Conservation (phyloP, 441 rosid genomes). For the Arabidopsis lyrata region DNA sequence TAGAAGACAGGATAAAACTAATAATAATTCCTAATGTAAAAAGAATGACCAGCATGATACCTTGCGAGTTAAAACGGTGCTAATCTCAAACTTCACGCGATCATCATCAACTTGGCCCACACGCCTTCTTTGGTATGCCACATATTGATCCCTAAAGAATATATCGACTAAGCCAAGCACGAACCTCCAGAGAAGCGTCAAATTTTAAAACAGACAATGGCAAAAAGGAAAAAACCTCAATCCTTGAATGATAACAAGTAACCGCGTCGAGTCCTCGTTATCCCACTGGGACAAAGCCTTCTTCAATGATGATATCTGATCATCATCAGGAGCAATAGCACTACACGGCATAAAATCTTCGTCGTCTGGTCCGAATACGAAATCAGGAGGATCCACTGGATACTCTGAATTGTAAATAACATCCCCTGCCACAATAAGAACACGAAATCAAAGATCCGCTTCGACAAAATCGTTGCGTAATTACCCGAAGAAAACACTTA, state of each 20-base stretch:
- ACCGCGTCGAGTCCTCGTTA: conserved; percentile 66
- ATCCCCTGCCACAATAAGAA: conserved; percentile 68
- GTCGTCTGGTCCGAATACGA: conserved; percentile 84
- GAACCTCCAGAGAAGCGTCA: conserved; percentile 10
- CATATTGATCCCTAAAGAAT: conserved; percentile 68
- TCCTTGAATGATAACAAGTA: conserved; percentile 69
- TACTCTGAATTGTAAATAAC: conserved; percentile 81
- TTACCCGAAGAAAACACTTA: conserved; percentile 44
- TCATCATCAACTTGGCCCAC: conserved; percentile 86
- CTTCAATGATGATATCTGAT: conserved; percentile 38
- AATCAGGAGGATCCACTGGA: conserved; percentile 79
- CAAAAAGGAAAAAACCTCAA: conserved; percentile 57
- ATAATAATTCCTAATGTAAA: not conserved
- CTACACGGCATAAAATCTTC: conserved; percentile 70
- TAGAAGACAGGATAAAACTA: not conserved
- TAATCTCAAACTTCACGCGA: conserved; percentile 80
- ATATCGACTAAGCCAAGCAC: not conserved
- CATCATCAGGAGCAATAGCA: conserved; percentile 42
- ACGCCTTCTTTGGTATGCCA: conserved; percentile 66
- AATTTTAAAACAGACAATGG: not conserved
- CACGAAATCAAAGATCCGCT: not conserved
- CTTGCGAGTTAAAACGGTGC: conserved; percentile 91
- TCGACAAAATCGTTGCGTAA: not conserved
- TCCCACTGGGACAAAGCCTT: conserved; percentile 71
- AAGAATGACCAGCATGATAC: conserved; percentile 43